Evolutionary conservation across 371 early-diverging fungal genomes (phyloP).

Genomic region (Actinomortierella wolfii): DNA sequence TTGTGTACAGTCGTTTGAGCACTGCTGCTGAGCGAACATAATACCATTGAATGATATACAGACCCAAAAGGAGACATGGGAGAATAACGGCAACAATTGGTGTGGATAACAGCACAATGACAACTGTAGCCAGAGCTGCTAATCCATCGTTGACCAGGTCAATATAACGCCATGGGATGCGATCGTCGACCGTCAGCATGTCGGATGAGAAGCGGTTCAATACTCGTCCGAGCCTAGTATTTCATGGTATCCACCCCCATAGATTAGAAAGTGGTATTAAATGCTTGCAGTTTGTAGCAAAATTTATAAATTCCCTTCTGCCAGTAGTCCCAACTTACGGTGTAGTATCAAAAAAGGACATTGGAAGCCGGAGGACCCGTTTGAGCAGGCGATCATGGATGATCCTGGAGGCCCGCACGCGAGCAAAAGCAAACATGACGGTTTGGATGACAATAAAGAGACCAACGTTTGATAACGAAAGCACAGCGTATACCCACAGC

Average conservation of each 20-base stretch:
- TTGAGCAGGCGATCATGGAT: constrained; percentile 74
- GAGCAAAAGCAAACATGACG: constrained; percentile 47
- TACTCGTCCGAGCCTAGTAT: constrained; percentile 66
- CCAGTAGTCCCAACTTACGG: too few relatives aligned
- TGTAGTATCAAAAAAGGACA: constrained; percentile 84
- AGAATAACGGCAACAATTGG: constrained; percentile 51
- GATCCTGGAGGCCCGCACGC: constrained; percentile 44
- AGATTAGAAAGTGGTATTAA: too few relatives aligned
- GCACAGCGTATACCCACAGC: too few relatives aligned
- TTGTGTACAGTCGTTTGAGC: constrained; percentile 77
- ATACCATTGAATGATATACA: constrained; percentile 50
- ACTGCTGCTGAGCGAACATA: constrained; percentile 75
- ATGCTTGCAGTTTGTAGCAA: too few relatives aligned
- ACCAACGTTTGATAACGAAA: constrained; percentile 25
- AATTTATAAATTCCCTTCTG: too few relatives aligned
- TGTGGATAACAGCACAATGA: constrained; percentile 23
- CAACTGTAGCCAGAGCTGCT: too few relatives aligned
- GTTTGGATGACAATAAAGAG: constrained; percentile 44
- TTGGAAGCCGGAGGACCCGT: constrained; percentile 69
- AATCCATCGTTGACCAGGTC: constrained; percentile 39
- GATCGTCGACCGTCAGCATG: constrained; percentile 81
- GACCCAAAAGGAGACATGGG: constrained; percentile 38
- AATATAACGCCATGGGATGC: constrained; percentile 85
- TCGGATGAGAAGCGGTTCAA: constrained; percentile 90
- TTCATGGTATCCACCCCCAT: too few relatives aligned